A percentile compares a stretch with the other conserved stretches of the same genome.
Conservation (phyloP, 2,329 filamentous ascomycete genomes). For the Aspergillus aculeatus region DNA sequence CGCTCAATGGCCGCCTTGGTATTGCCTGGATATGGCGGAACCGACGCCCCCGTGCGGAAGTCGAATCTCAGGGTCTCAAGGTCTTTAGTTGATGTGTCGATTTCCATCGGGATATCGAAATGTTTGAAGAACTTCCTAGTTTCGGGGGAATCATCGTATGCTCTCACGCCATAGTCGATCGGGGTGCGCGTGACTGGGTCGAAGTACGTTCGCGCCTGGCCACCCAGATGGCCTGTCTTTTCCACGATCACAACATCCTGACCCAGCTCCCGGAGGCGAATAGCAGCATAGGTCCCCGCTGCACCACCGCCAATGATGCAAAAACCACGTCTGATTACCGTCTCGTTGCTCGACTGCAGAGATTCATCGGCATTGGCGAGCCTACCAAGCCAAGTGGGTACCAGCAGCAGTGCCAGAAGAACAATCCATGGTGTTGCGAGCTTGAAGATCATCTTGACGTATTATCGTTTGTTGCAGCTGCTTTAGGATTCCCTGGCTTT, state of each 20-base stretch:
- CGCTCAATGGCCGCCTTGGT: constrained; percentile 9
- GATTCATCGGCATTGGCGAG: neutral
- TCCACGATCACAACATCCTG: constrained; percentile 30
- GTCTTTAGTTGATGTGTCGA: neutral
- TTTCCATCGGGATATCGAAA: constrained; percentile 18
- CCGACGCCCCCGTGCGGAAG: constrained; percentile 22
- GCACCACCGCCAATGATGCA: constrained; percentile 32
- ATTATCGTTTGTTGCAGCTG: neutral
- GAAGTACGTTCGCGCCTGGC: constrained; percentile 27
- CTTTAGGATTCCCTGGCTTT: neutral
- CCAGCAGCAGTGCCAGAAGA: neutral
- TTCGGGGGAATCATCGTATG: constrained; percentile 23
- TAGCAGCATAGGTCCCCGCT: constrained; percentile 30
- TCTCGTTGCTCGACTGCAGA: neutral
- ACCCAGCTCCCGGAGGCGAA: constrained; percentile 26
- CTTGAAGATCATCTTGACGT: neutral
- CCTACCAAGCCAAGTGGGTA: neutral
- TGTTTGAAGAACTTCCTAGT: constrained; percentile 24
- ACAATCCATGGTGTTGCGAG: neutral
- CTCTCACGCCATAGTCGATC: constrained; percentile 32
- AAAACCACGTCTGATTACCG: constrained; percentile 24
- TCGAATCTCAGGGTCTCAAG: constrained; percentile 12
- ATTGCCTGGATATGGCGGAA: constrained; percentile 14
- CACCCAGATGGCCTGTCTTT: constrained; percentile 25
- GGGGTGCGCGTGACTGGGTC: constrained; percentile 19